Conservation (phyloP, 2,329 filamentous ascomycete species). For the Aspergillus costaricaensis region DNA sequence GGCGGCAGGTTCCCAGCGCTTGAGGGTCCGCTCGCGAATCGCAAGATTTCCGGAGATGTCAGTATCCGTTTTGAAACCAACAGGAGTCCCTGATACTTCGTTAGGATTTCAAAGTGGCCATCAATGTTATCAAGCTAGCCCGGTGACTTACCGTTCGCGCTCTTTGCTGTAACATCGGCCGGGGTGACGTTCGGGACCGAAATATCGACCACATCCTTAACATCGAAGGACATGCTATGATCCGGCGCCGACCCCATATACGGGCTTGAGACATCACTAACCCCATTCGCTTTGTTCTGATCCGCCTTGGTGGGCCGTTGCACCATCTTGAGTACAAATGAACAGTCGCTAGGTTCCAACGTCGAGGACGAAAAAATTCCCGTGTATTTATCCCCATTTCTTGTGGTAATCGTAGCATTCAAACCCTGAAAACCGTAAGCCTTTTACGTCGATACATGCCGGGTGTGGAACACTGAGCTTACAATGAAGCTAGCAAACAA, state of each 20-base stretch:
- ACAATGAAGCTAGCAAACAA: slow-evolving; percentile 62
- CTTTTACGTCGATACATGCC: slow-evolving; percentile 2
- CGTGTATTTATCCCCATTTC: slow-evolving; percentile 61
- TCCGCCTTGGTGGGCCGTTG: slow-evolving; percentile 50
- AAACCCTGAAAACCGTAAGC: slow-evolving; percentile 52
- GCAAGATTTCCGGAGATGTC: slow-evolving; percentile 78
- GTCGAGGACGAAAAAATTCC: slow-evolving; percentile 62
- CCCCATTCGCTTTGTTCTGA: slow-evolving; percentile 43
- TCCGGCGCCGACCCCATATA: slow-evolving; percentile 49
- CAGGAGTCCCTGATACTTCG: slow-evolving; percentile 59
- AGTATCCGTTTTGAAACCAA: slow-evolving; percentile 79
- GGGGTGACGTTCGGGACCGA: slow-evolving; percentile 56
- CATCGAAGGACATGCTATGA: slow-evolving; percentile 61
- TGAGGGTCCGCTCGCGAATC: slow-evolving; percentile 71
- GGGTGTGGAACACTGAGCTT: slow-evolving; percentile 33
- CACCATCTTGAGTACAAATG: slow-evolving; percentile 67
- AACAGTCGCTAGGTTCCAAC: slow-evolving; percentile 54
- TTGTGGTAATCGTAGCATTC: slow-evolving; percentile 57
- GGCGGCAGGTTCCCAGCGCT: slow-evolving; percentile 76
- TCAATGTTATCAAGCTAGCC: neutral
- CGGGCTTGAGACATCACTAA: slow-evolving; percentile 40
- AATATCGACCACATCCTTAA: slow-evolving; percentile 62
- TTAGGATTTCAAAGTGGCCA: slow-evolving; percentile 1
- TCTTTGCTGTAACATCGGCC: slow-evolving; percentile 53
- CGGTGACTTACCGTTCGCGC: slow-evolving; percentile 58